Conservation (phyloP, 768 basidiomycete species). For the Boletus insuetus region DNA sequence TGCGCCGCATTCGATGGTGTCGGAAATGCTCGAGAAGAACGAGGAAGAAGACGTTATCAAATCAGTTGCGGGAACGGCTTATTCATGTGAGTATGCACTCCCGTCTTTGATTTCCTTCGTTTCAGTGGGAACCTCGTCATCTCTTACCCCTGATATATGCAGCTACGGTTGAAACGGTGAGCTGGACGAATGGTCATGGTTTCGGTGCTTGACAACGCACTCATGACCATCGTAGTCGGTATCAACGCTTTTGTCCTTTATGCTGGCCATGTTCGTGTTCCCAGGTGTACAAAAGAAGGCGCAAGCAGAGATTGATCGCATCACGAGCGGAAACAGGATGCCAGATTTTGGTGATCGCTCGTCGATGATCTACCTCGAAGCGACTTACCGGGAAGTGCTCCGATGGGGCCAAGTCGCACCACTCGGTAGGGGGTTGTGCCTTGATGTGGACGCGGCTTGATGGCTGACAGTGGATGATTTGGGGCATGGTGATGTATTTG, state of each 20-base stretch:
- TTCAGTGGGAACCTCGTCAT: background rate
- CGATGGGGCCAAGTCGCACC: conserved; percentile 38
- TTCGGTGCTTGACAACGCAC: background rate
- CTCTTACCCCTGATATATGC: background rate
- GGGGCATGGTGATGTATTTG: background rate
- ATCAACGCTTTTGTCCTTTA: conserved; percentile 30
- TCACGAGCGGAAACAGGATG: conserved; percentile 30
- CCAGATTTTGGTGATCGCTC: conserved; percentile 30
- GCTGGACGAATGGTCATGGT: background rate
- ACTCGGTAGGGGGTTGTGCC: conserved; percentile 19
- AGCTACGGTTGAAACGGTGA: conserved; percentile 32
- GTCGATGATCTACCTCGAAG: conserved; percentile 27
- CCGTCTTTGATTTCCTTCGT: background rate
- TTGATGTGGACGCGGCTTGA: background rate
- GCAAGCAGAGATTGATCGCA: conserved; percentile 36
- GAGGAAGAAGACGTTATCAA: conserved; percentile 28
- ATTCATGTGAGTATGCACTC: conserved; percentile 22
- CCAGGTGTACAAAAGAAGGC: conserved; percentile 38
- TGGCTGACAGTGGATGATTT: background rate
- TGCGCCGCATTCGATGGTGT: conserved; percentile 19
- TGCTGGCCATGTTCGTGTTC: conserved; percentile 36
- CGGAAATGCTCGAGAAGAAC: conserved; percentile 8
- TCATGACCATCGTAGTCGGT: conserved; percentile 23
- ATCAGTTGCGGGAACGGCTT: conserved; percentile 29
- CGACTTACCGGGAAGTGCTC: conserved; percentile 31